Conservation (phyloP, 192 early-diverging fungal species). For the Linnemannia elongata region DNA sequence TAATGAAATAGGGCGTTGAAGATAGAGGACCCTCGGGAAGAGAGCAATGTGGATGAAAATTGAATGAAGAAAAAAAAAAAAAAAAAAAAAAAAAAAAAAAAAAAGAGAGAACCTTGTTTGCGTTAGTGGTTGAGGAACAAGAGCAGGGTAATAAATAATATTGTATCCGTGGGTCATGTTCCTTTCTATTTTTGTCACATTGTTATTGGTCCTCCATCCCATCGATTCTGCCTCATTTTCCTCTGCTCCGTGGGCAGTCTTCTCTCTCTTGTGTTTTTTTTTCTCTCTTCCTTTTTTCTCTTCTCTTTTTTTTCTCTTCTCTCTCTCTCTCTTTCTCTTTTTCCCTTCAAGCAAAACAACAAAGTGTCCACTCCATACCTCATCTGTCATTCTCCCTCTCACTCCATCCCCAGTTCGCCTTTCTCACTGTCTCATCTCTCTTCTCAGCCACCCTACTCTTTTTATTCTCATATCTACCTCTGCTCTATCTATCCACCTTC, state of each 20-base stretch:
- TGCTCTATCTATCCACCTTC: background rate
- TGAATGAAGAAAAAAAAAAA: too few relatives aligned
- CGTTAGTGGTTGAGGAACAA: background rate
- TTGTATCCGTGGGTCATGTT: background rate
- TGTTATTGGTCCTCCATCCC: background rate
- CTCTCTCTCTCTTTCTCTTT: background rate
- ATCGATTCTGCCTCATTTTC: background rate
- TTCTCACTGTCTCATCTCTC: conserved; percentile 6
- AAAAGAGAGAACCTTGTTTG: background rate
- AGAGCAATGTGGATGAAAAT: too few relatives aligned
- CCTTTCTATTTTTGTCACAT: conserved; percentile 5
- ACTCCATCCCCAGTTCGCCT: background rate
- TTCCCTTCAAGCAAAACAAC: conserved; percentile 9
- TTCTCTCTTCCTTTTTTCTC: background rate
- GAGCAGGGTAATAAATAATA: background rate
- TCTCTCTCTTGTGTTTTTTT: background rate
- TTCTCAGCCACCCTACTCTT: background rate
- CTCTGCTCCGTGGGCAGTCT: conserved; percentile 10
- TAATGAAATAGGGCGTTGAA: too few relatives aligned
- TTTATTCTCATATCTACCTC: conserved; percentile 3
- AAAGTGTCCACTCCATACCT: background rate
- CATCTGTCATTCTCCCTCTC: conserved; percentile 12
- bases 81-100: too few relatives aligned
- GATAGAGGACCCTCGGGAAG: too few relatives aligned
- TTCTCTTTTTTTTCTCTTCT: conserved; percentile 1